Conservation (phyloP, 2,329 filamentous ascomycete species). For the Aureobasidium leucospermi region DNA sequence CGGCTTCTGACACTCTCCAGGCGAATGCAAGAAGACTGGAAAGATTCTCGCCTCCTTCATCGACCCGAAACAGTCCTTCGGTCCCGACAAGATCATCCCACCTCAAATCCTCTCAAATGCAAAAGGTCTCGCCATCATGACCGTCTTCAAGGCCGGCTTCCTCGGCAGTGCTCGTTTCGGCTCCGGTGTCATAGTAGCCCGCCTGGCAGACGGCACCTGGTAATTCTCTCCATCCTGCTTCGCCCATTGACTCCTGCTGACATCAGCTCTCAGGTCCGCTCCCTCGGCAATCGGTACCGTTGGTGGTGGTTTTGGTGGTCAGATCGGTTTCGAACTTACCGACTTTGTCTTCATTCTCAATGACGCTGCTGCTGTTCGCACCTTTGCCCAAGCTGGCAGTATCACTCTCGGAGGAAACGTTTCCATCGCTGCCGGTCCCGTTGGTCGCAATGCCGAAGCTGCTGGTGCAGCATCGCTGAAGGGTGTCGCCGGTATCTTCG, state of each 20-base stretch:
- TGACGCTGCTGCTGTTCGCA: slow-evolving; percentile 78
- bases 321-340: slow-evolving; percentile 81
- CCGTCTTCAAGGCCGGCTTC: slow-evolving; percentile 81
- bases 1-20: slow-evolving; percentile 40
- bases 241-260: neutral
- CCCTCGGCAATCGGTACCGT: slow-evolving; percentile 74
- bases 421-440: slow-evolving; percentile 85
- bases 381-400: slow-evolving; percentile 86
- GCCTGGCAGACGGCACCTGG: slow-evolving; percentile 70
- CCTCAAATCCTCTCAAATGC: slow-evolving; percentile 82
- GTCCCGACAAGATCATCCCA: slow-evolving; percentile 95
- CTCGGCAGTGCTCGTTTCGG: slow-evolving; percentile 76
- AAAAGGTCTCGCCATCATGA: slow-evolving; percentile 83
- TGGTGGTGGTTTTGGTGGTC: slow-evolving; percentile 75
- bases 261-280: slow-evolving; percentile 45
- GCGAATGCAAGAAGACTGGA: slow-evolving; percentile 94
- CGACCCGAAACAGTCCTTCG: slow-evolving; percentile 86
- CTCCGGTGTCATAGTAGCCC: slow-evolving; percentile 73
- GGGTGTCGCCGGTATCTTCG: slow-evolving; percentile 86
- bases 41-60: slow-evolving; percentile 94
- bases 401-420: slow-evolving; percentile 94
- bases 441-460: slow-evolving; percentile 92
- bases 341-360: slow-evolving; percentile 99
- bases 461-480: slow-evolving; percentile 87
- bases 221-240: neutral